Base-by-base conservation (phyloP, 73 alveolate genomes). In the Paramecium primaurelia region DNA sequence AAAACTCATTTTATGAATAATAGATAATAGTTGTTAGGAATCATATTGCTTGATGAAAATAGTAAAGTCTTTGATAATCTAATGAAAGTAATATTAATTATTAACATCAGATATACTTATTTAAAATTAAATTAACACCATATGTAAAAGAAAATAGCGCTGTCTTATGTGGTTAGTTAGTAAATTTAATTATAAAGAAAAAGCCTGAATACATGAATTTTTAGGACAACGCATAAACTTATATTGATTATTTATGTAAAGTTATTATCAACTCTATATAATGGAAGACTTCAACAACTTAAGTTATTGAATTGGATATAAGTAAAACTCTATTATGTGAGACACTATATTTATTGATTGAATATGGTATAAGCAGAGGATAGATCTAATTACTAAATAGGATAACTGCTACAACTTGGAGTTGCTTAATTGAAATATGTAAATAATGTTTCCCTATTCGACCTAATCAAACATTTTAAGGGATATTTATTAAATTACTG, bases 391-490 rank as follows among this genome's bases (percentile, higher is more conserved):
- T 80, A 22, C 16, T 80, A 32, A 80, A 80, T 80, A 45, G 58
- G 14, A 25, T 80, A n/a, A 42, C 71, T 44, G 49, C 91, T 80
- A 45, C 71, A 28, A 47, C 73, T 14, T 80, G 91, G 91, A 80
- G 91, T 80, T 80, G 91, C 18, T n/a, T 80, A 14, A 80, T 80
- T 12, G 91, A 80, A 47, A 80, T 80, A 10, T 49, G 44, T 45
- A 42, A 49, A 44, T 25, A 32, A 18, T 45, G 91, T 44, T 32
- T 28, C 25, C 28, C 30, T 26, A 11, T 25, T 26, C 22, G 49
- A 47, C 75, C 71, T 3, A 80, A 80, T 80, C 37, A 80, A 42
- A 49, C 18, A 32, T 80, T 45, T 80, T 80, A 80, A 80, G 44
- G 58, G 12, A 12, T 45, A 18, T 45, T 80, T 26, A 22, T 26